Evolutionary conservation across 208 protist genomes (phyloP), one percentile per base, ranked within the genome.

Genomic region (Trypanosoma boissoni): DNA sequence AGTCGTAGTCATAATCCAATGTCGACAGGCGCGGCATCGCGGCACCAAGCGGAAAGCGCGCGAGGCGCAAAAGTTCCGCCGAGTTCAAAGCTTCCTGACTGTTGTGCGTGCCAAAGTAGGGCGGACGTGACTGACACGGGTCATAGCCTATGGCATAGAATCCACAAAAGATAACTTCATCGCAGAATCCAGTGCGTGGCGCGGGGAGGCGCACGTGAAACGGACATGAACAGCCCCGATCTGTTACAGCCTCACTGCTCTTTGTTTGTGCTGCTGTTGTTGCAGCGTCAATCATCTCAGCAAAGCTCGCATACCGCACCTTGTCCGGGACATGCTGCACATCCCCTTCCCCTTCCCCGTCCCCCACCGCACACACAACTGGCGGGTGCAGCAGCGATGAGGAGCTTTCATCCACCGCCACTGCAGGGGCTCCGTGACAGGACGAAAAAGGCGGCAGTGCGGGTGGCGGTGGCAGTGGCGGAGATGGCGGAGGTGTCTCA

Each of bases 1-100:
- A 91, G 58, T 94, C 88, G 61, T 94, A 94, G 2, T 91, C 82
- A 58, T 92, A 95, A 48, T 95, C 84, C n/a, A 92, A 58, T 43
- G 71, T 86, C 16, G 81, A 81, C 63, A 90, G 63, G 6, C 76
- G 82, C 14, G 82, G 88, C 42, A 88, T 88, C 21, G 73, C 69
- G 3, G 49, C 24, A 10, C 73, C 74, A 36, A 59, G 43, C 7
- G 68, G 60, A 58, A 88, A 94, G 50, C 77, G 77, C n/a, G 61
- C 63, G 49, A 88, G 73, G 27, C 69, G 71, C 45, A 87, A 57
- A 45, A 91, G 58, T 56, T 94, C 80, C 24, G 64, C 59, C 12
- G 55, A 53, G 48, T 85, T 86, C 5, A 91, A 55, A 37, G 85
- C 63, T 23, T 87, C 73, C 16, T 84, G 61, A 54, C 74, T 69